A percentile compares a stretch with the other conserved stretches of the same genome.
Conservation (phyloP, 179 eudicot genomes). For the Beta corolliflora region DNA sequence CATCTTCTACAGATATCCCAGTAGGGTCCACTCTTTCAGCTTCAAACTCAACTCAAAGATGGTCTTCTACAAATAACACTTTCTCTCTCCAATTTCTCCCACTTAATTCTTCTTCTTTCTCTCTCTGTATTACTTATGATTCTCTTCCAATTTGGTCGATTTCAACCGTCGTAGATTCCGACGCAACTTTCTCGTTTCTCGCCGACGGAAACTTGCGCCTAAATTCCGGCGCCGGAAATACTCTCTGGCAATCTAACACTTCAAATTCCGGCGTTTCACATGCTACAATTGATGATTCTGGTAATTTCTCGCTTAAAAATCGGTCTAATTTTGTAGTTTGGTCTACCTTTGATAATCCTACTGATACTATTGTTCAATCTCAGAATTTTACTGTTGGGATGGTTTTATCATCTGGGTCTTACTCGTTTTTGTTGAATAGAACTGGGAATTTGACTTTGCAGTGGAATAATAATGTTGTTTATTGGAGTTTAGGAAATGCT, state of each 20-base stretch:
- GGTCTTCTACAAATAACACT: conserved; percentile 37
- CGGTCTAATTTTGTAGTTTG: conserved; percentile 47
- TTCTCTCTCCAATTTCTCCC: conserved; percentile 39
- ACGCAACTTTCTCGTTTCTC: conserved; percentile 23
- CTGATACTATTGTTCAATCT: conserved; percentile 57
- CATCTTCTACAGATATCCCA: conserved; percentile 21
- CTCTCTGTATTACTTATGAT: conserved; percentile 34
- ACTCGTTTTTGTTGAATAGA: conserved; percentile 45
- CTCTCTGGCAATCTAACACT: conserved; percentile 69
- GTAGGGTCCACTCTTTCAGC: conserved; percentile 36
- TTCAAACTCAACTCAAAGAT: conserved; percentile 34
- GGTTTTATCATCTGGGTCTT: conserved; percentile 52
- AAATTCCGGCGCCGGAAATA: conserved; percentile 17
- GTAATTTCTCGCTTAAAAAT: conserved; percentile 57
- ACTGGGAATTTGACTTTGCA: conserved; percentile 59
- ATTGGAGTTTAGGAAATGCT: conserved; percentile 58
- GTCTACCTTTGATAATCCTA: conserved; percentile 72
- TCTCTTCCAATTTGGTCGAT: conserved; percentile 37
- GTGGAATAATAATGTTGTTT: conserved; percentile 59
- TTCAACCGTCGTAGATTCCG: background rate
- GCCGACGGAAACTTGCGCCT: conserved; percentile 38
- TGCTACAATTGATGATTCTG: conserved; percentile 48
- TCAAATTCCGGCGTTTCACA: conserved; percentile 48
- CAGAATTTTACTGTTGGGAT: conserved; percentile 45
- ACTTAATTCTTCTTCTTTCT: conserved; percentile 24